Base-by-base conservation (phyloP, 192 early-diverging fungal genomes). In the Gamsiella multidivaricata region DNA sequence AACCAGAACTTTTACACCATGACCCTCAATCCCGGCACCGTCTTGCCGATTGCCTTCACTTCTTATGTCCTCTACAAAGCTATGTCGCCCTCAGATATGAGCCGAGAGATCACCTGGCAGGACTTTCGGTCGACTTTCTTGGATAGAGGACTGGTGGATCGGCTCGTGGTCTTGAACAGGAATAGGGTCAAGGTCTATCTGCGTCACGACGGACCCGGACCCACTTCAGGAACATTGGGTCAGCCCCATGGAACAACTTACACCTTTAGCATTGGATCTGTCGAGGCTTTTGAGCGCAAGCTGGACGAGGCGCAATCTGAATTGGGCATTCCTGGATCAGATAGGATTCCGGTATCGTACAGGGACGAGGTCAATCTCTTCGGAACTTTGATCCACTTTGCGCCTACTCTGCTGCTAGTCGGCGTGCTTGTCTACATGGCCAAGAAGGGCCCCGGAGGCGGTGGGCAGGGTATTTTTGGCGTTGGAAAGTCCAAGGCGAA, bases 401-500 rank as follows among this genome's bases (percentile, higher is more conserved):
- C 94, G 26, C 98, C 98, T 26, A 99, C 98, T 1, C 66, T 97
- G 18, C 78, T 98, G 43, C 72, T 98, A 75, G 86, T 97, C 54
- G 97, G 98, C 56, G 91, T 92, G 6, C 81, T 99, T 29, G 84
- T 92, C 52, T 97, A 91, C 82, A 87, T 98, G 81, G 93, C 94
- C 37, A 89, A 91, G 76, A 88, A 94, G 45, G 92, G 92, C 3
- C 92, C 85, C 26, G 85, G 80, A 32, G 85, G 81, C 12, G 87
- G 85, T 17, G 82, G 86, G 2, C 87, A 91, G 23, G 95, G 95
- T 1, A 96, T 99, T 41, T 97, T 99, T 85, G 96, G 96, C 39
- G 93, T 99, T 50, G 96, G 95, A 46, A 98, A 98, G 81, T 94
- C 93, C 51, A 90, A 93, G 39, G 98, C 98, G 25, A 95, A 94